Evolutionary conservation across 331 rosid species (phyloP).

Genomic region (Stylosanthes scabra): DNA sequence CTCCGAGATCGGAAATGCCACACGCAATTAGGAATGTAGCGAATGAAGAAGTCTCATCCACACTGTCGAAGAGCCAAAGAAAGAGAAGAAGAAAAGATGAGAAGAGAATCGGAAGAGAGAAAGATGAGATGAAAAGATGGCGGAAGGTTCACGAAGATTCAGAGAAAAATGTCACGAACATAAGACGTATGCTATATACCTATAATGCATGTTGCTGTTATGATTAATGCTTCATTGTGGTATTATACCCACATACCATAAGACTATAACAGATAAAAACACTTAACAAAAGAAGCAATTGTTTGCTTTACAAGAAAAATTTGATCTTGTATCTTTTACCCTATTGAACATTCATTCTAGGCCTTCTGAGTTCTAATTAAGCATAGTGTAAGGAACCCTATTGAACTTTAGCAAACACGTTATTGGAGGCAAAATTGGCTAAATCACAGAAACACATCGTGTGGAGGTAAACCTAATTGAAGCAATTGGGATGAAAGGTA

Average conservation of each 20-base stretch:
- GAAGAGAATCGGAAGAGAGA: no score
- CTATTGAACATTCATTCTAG: neutral
- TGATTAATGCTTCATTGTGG: neutral
- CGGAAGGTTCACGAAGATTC: no score
- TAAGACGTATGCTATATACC: slow-evolving; percentile 2
- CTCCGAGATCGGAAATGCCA: no score
- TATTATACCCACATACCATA: neutral
- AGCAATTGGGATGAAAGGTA: neutral
- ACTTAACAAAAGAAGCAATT: neutral
- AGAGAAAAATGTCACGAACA: no score
- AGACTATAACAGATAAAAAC: slow-evolving; percentile 1
- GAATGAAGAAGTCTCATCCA: no score
- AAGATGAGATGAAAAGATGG: no score
- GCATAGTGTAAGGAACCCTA: neutral
- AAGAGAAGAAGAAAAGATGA: no score
- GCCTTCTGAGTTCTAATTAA: neutral
- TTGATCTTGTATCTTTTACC: neutral
- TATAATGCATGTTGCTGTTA: slow-evolving; percentile 17
- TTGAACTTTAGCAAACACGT: neutral
- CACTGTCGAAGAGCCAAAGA: no score
- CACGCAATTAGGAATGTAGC: no score
- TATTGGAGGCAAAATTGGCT: neutral
- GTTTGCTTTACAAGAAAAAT: neutral
- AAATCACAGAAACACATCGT: neutral
- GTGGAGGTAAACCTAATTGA: neutral